phyloP scores from a whole-genome alignment of 306 rosid genomes.

The Coriaria nepalensis region DNA sequence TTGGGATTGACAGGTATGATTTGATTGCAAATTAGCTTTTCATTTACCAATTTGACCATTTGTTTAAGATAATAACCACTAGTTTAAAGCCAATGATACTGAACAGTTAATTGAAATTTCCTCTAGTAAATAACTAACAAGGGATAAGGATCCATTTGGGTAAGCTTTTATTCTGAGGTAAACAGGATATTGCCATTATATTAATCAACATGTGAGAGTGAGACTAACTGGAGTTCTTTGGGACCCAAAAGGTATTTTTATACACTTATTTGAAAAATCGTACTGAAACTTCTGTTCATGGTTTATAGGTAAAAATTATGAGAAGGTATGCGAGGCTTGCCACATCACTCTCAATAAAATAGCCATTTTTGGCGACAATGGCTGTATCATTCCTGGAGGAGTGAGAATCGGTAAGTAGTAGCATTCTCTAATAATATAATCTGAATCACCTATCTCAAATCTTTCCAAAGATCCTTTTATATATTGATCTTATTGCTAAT shows the following conservation, averaged over 20 bases:
- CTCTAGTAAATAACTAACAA: too few relatives aligned
- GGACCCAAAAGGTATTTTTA: neutral
- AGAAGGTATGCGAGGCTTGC: conserved; percentile 77
- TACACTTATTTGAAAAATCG: conserved; percentile 2
- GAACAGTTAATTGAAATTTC: too few relatives aligned
- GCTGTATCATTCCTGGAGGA: conserved; percentile 70
- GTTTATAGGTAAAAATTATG: conserved; percentile 61
- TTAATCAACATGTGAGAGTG: too few relatives aligned
- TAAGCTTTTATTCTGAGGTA: too few relatives aligned
- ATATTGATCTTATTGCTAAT: neutral
- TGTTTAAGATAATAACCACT: too few relatives aligned
- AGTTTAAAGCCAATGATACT: too few relatives aligned
- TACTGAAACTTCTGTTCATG: conserved; percentile 3
- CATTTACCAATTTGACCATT: too few relatives aligned
- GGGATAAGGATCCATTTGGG: too few relatives aligned
- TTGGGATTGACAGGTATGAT: conserved; percentile 72
- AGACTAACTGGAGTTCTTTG: neutral
- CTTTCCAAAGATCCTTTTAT: neutral
- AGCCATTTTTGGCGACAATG: conserved; percentile 72
- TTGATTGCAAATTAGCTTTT: neutral
- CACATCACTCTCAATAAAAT: conserved; percentile 85
- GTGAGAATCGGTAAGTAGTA: conserved; percentile 69
- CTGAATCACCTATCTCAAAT: too few relatives aligned
- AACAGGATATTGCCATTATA: too few relatives aligned
- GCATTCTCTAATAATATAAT: too few relatives aligned